Percentiles rank a stretch among this genome's conserved stretches.
Evolutionary conservation across 2,329 filamentous ascomycete genomes (phyloP).

Genomic region (Zarea fungicola): DNA sequence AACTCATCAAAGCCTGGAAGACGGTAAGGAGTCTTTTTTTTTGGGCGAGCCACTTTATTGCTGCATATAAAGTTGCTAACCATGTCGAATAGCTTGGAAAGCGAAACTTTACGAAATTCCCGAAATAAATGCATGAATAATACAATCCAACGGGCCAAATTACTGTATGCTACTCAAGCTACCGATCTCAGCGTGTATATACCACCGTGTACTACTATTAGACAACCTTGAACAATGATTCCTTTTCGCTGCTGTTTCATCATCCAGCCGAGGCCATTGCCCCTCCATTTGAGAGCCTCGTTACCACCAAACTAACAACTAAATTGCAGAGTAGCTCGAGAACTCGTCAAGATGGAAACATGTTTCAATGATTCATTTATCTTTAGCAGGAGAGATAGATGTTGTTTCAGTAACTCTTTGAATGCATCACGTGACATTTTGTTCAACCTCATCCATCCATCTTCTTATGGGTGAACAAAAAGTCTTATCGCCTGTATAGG

Average conservation of each 20-base stretch:
- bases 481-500: too few relatives aligned
- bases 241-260: not conserved
- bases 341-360: too few relatives aligned
- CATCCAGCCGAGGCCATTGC: not conserved
- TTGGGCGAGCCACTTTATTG: not conserved
- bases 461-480: too few relatives aligned
- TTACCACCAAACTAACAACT: too few relatives aligned
- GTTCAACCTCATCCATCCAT: too few relatives aligned
- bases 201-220: conserved; percentile 25
- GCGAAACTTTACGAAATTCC: conserved; percentile 52
- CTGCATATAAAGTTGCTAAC: conserved; percentile 29
- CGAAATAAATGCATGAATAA: conserved; percentile 38
- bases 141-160: not conserved
- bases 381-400: too few relatives aligned
- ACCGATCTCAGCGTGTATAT: conserved; percentile 12
- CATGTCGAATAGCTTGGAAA: conserved; percentile 42
- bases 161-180: not conserved
- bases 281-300: not conserved
- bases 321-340: too few relatives aligned
- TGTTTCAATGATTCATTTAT: too few relatives aligned
- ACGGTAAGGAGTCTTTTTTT: conserved; percentile 49
- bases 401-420: too few relatives aligned
- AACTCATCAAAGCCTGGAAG: conserved; percentile 89
- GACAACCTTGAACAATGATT: conserved; percentile 22
- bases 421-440: too few relatives aligned